Evolutionary conservation across 306 rosid genomes (phyloP).

Genomic region (Quillaja saponaria): DNA sequence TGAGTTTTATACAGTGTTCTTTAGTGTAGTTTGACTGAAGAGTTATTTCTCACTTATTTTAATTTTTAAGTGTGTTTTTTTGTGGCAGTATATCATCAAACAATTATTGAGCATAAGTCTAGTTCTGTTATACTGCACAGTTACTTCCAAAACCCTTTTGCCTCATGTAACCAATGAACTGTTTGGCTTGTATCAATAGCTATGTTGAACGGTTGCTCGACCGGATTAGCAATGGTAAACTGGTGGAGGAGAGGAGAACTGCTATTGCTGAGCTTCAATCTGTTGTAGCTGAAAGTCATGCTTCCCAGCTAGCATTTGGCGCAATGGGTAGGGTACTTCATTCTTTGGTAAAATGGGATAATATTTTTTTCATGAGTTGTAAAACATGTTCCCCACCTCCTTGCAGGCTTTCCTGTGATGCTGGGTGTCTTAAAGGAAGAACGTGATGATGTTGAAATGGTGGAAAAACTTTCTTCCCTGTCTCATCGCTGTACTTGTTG

Average conservation of each 20-base stretch:
- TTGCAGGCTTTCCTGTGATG: constrained; percentile 83
- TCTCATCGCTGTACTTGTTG: constrained; percentile 16
- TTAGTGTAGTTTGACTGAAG: no score
- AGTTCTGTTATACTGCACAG: not conserved
- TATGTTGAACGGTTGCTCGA: constrained; percentile 86
- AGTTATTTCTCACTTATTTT: constrained; percentile 1
- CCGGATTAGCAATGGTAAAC: constrained; percentile 88
- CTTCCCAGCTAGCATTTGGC: constrained; percentile 86
- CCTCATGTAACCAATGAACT: constrained; percentile 8
- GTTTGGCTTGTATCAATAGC: constrained; percentile 43
- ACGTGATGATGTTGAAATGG: constrained; percentile 94
- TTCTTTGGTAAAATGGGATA: constrained; percentile 4
- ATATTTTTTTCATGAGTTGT: not conserved
- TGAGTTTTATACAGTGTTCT: no score
- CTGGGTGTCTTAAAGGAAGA: constrained; percentile 79
- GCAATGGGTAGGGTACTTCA: constrained; percentile 72
- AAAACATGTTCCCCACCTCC: constrained; percentile 20
- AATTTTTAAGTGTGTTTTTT: not conserved
- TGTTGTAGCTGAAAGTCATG: constrained; percentile 70
- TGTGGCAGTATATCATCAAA: constrained; percentile 5
- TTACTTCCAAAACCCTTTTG: not conserved
- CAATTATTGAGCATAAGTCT: not conserved
- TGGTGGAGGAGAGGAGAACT: constrained; percentile 80
- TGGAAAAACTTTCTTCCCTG: constrained; percentile 34
- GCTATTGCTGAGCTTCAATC: constrained; percentile 92